A percentile compares a stretch with the other conserved stretches of the same genome.
phyloP scores from a whole-genome alignment of 768 basidiomycete species.

The Phallus indusiatus region DNA sequence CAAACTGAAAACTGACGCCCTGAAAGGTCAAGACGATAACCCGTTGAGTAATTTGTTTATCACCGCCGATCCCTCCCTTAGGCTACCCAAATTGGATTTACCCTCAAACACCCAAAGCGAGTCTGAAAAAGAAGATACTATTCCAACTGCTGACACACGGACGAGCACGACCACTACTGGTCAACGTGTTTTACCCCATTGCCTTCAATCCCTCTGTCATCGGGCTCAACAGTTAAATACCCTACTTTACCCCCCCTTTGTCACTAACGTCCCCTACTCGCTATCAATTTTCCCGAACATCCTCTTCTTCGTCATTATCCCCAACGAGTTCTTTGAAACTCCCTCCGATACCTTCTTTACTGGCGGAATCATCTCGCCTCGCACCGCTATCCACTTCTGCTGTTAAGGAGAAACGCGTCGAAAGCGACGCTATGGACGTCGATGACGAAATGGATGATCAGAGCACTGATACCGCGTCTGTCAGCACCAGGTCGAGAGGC shows the following conservation, averaged over 20 bases:
- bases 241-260: neutral
- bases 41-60: neutral
- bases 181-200: neutral
- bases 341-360: slow-evolving; percentile 16
- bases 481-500: neutral
- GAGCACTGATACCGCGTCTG: slow-evolving; percentile 7
- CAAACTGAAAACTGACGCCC: too few species aligned
- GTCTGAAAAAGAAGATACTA: too few species aligned
- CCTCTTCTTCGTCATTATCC: slow-evolving; percentile 33
- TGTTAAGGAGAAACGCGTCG: neutral
- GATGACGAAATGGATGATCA: neutral
- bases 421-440: slow-evolving; percentile 9
- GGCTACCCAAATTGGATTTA: neutral
- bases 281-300: neutral
- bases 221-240: neutral
- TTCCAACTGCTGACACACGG: neutral
- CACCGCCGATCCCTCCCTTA: neutral
- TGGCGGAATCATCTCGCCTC: slow-evolving; percentile 29
- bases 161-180: neutral
- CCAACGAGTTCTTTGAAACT: slow-evolving; percentile 11
- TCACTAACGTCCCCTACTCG: neutral
- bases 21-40: neutral
- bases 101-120: neutral
- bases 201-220: neutral
- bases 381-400: slow-evolving; percentile 15